A percentile compares a stretch with the other conserved stretches of the same genome.
Conservation (phyloP, 2,329 filamentous ascomycete species). For the Lasiodiplodia theobromae region DNA sequence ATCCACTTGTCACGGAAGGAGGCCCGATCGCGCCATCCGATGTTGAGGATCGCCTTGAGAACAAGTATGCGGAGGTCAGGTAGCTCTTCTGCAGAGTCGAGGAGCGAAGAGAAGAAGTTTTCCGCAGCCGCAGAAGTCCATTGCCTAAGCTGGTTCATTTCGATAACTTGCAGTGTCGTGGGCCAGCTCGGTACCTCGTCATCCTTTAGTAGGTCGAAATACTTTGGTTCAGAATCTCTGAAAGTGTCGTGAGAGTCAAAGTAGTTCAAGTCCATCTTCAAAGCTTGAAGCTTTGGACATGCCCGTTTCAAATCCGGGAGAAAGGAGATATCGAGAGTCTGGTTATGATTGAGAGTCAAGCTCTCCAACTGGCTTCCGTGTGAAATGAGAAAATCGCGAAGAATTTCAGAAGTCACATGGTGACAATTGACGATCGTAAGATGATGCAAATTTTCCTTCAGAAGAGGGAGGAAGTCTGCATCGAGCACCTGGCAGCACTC, state of each 20-base stretch:
- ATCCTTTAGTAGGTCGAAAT: conserved; percentile 68
- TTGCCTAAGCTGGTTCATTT: conserved; percentile 78
- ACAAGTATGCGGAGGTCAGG: conserved; percentile 72
- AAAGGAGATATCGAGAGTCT: conserved; percentile 78
- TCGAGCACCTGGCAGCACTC: conserved; percentile 78
- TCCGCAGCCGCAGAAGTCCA: conserved; percentile 75
- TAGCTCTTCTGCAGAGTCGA: conserved; percentile 72
- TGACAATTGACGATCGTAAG: conserved; percentile 83
- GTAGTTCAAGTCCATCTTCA: conserved; percentile 81
- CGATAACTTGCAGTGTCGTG: conserved; percentile 70
- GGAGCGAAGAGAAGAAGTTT: conserved; percentile 79
- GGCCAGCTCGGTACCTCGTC: conserved; percentile 82
- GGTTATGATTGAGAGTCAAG: conserved; percentile 79
- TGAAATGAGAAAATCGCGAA: conserved; percentile 69
- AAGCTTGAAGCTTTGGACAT: conserved; percentile 73
- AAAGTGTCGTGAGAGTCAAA: conserved; percentile 73
- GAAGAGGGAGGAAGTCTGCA: conserved; percentile 68
- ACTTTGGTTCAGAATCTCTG: conserved; percentile 77
- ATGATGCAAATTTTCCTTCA: conserved; percentile 71
- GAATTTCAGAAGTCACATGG: conserved; percentile 71
- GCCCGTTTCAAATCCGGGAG: conserved; percentile 68
- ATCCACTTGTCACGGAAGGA: conserved; percentile 82
- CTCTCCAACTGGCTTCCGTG: conserved; percentile 73
- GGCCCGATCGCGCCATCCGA: conserved; percentile 80
- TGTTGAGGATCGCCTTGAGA: conserved; percentile 76